Evolutionary conservation across 495 filamentous ascomycete species (phyloP).

Genomic region (Aspergillus diversus): DNA sequence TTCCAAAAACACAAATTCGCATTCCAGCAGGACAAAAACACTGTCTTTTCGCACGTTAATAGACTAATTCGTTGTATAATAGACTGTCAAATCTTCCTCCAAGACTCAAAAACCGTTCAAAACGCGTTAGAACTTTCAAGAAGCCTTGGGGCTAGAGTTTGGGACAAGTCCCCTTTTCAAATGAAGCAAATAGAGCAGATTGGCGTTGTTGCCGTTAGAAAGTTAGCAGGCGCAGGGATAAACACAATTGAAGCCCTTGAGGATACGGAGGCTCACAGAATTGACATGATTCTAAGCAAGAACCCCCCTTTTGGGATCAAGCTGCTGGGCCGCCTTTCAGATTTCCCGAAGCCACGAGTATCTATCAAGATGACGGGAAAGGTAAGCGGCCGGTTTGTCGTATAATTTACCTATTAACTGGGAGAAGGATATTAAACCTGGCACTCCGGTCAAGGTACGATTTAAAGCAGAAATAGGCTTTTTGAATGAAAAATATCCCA

Average conservation of each 20-base stretch:
- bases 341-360: constrained; percentile 77
- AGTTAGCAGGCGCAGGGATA: constrained; percentile 73
- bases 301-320: constrained; percentile 84
- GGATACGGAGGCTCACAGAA: constrained; percentile 64
- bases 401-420: constrained; percentile 20
- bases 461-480: constrained; percentile 74
- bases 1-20: constrained; percentile 62
- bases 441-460: constrained; percentile 55
- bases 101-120: constrained; percentile 67
- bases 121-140: constrained; percentile 79
- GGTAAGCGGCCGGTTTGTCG: constrained; percentile 36
- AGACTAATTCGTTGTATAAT: constrained; percentile 82
- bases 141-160: constrained; percentile 76
- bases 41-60: constrained; percentile 74
- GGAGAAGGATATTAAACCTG: constrained; percentile 38
- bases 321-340: constrained; percentile 61
- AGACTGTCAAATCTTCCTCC: constrained; percentile 73
- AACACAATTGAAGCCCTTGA: constrained; percentile 73
- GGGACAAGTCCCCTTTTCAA: constrained; percentile 85
- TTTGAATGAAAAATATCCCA: constrained; percentile 66
- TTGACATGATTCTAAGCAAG: constrained; percentile 76
- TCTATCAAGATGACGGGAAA: constrained; percentile 53
- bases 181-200: constrained; percentile 87
- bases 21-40: constrained; percentile 67
- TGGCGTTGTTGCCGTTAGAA: constrained; percentile 76